Conservation (phyloP, 2,329 filamentous ascomycete genomes). For the Aspergillus sergii region DNA sequence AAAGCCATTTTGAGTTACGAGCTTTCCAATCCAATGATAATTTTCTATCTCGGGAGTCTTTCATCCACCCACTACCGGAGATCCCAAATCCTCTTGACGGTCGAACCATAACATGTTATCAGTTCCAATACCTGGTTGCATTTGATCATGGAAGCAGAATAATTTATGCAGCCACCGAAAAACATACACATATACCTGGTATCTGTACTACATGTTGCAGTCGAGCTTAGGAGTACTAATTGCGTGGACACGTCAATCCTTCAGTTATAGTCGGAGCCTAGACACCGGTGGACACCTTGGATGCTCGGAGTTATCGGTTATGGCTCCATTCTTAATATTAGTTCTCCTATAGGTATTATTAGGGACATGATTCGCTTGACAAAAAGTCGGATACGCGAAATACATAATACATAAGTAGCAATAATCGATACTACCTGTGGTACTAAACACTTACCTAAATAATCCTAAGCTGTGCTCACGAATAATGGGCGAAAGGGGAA, state of each 20-base stretch:
- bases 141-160: background rate
- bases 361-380: constrained; percentile 2
- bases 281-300: constrained; percentile 12
- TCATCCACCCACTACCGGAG: background rate
- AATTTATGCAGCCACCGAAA: background rate
- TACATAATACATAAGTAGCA: background rate
- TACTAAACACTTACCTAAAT: background rate
- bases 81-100: background rate
- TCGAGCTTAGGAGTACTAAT: background rate
- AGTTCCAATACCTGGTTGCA: background rate
- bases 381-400: background rate
- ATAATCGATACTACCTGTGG: background rate
- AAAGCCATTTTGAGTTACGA: background rate
- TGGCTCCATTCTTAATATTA: constrained; percentile 13
- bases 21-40: constrained; percentile 1
- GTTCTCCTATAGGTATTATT: constrained; percentile 2
- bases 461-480: background rate
- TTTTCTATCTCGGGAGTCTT: background rate
- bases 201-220: constrained; percentile 3
- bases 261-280: constrained; percentile 12
- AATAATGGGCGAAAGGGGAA: too few relatives aligned
- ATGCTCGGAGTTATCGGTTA: constrained; percentile 8
- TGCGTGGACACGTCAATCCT: constrained; percentile 13
- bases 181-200: background rate
- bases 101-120: background rate